Evolutionary conservation across 192 early-diverging fungal genomes (phyloP), one percentile per base, ranked within the genome.

Genomic region (Geosiphon pyriformis): DNA sequence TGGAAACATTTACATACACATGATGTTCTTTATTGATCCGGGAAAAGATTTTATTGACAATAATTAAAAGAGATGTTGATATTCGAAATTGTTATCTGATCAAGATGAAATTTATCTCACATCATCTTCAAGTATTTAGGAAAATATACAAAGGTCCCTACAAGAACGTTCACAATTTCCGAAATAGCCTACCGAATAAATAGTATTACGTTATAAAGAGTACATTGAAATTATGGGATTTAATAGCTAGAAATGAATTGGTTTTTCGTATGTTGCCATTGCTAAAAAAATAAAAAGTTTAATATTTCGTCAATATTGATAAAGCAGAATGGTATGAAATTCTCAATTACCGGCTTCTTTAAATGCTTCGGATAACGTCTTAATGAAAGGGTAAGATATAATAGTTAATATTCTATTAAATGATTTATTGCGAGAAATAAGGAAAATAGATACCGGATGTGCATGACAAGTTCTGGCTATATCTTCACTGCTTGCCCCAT

Each of bases 381-480:
- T 72, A 52, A 27, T 11, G 34, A 71, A 35, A 56, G 11, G 56
- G 61, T 33, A 60, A 12, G 32, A 23, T 34, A 10, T 27, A 61
- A n/a, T 23, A 25, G 23, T 61, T 23, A 29, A 11, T 27, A 61
- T 58, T 4, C 25, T 23, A 46, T 29, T 17, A 51, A 74, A 30
- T 30, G 34, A 46, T 31, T 42, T 15, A 15, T 61, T 10, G 52
- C 29, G 18, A 20, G 7, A 61, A 29, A 67, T 31, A 26, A n/a
- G 27, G 59, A 29, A 18, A 49, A 34, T 12, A 75, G 74, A 74
- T 63, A 81, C 78, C 18, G 94, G 94, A 76, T 98, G 94, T 35
- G 94, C 96, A 76, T 98, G 94, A 80, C 90, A 94, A 42, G 94
- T 97, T 67, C 96, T 89, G 25, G 92, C 96, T 80, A 98, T 88